Evolutionary conservation across 2,329 filamentous ascomycete genomes (phyloP).

Genomic region (Aurifilum marmelostoma): DNA sequence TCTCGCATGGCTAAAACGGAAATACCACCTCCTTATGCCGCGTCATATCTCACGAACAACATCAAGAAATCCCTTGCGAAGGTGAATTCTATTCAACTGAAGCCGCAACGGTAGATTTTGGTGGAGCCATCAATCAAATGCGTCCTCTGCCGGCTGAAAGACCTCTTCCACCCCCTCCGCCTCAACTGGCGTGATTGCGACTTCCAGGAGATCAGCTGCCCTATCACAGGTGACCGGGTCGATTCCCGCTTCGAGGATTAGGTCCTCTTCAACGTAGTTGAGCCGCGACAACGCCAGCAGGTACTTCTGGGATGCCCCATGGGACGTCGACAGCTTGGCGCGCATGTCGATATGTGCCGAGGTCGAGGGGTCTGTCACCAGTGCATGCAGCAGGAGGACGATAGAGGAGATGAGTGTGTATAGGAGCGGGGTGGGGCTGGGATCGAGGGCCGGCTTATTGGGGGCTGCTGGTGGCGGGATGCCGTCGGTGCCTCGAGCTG

Average conservation of each 20-base stretch:
- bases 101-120: neutral
- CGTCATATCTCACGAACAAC: constrained; percentile 11
- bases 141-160: constrained; percentile 35
- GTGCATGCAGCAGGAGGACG: constrained; percentile 54
- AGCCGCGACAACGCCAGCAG: constrained; percentile 78
- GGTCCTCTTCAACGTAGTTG: constrained; percentile 80
- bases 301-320: constrained; percentile 80
- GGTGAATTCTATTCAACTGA: too few relatives aligned
- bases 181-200: constrained; percentile 76
- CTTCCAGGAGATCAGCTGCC: constrained; percentile 80
- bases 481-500: constrained; percentile 13
- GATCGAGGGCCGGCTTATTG: constrained; percentile 11
- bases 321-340: constrained; percentile 69
- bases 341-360: constrained; percentile 62
- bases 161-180: constrained; percentile 46
- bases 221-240: constrained; percentile 78
- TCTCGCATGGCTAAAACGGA: neutral
- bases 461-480: constrained; percentile 7
- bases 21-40: too few relatives aligned
- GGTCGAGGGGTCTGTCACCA: constrained; percentile 53
- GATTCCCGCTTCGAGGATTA: constrained; percentile 76
- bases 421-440: constrained; percentile 37
- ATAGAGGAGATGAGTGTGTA: constrained; percentile 53
- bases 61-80: too few relatives aligned
- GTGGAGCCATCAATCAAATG: constrained; percentile 38